Conservation (phyloP, 2,329 filamentous ascomycete genomes). For the Aspergillus sp. region DNA sequence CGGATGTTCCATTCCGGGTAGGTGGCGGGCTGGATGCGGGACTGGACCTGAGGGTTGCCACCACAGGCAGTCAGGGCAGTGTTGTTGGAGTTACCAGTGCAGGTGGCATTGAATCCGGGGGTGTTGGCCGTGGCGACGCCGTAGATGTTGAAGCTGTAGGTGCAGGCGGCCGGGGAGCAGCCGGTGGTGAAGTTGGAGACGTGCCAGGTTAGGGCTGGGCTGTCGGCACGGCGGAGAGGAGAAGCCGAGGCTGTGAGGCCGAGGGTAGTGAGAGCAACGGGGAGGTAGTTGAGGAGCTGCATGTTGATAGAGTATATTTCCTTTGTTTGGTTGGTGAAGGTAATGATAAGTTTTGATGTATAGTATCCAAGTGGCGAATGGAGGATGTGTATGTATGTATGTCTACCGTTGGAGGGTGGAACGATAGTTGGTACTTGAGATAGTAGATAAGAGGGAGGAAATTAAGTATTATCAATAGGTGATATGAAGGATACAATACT, state of each 20-base stretch:
- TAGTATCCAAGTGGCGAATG: neutral
- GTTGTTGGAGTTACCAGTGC: slow-evolving; percentile 28
- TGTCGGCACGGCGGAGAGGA: slow-evolving; percentile 17
- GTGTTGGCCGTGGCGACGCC: slow-evolving; percentile 29
- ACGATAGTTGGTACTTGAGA: no score
- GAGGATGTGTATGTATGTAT: neutral
- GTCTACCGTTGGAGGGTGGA: no score
- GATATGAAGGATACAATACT: neutral
- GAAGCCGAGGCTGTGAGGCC: slow-evolving; percentile 22
- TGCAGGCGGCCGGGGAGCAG: slow-evolving; percentile 37
- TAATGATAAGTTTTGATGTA: neutral
- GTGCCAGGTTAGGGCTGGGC: slow-evolving; percentile 31
- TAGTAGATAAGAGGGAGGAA: neutral
- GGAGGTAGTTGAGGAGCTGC: slow-evolving; percentile 32
- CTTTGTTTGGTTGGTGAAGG: neutral
- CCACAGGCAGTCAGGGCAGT: slow-evolving; percentile 29
- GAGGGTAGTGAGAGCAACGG: slow-evolving; percentile 27
- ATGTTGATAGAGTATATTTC: slow-evolving; percentile 23
- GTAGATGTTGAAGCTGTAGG: slow-evolving; percentile 36
- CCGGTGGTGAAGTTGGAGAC: slow-evolving; percentile 33
- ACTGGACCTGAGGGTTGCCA: slow-evolving; percentile 26
- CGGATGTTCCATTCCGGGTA: slow-evolving; percentile 31
- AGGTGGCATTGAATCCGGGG: slow-evolving; percentile 39
- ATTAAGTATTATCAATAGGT: slow-evolving; percentile 6
- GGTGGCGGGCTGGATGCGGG: slow-evolving; percentile 20